These are phyloP conservation scores for Wickerhamiella allomyrinae DNA, from an alignment of 805 yeast species.

Conservation along the genomic window DNA sequence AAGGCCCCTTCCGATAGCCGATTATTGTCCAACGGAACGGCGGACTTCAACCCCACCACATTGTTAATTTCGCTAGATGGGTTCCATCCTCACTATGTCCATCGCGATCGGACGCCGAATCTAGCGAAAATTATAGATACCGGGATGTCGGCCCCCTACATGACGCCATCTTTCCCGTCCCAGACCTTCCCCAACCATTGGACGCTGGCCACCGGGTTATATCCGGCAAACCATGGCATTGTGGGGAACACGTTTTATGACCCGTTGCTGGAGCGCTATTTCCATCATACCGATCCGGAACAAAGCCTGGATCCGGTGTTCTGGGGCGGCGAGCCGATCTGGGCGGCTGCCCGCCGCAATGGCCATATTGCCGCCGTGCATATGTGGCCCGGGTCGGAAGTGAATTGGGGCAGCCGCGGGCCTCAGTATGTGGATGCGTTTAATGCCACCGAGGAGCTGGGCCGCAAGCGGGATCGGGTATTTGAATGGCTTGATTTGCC, in stretches of 20 bases:
- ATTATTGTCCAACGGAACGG: constrained; percentile 42
- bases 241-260: constrained; percentile 73
- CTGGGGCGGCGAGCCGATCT: constrained; percentile 88
- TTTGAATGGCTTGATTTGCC: constrained; percentile 49
- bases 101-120: constrained; percentile 51
- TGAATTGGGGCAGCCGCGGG: constrained; percentile 33
- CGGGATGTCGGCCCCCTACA: constrained; percentile 55
- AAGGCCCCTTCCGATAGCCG: constrained; percentile 8
- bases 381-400: constrained; percentile 96
- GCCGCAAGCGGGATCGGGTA: constrained; percentile 43
- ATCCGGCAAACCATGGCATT: constrained; percentile 76
- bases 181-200: constrained; percentile 88
- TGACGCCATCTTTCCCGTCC: constrained; percentile 79
- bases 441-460: constrained; percentile 47
- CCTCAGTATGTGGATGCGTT: constrained; percentile 48
- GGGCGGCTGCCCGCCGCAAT: constrained; percentile 60
- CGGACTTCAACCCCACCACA: constrained; percentile 63
- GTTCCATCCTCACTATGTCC: constrained; percentile 78
- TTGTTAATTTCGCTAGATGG: constrained; percentile 73
- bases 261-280: constrained; percentile 38
- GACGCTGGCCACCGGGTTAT: constrained; percentile 75
- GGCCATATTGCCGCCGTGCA: constrained; percentile 62
- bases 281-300: constrained; percentile 46
- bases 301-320: constrained; percentile 40
- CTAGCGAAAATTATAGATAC: constrained; percentile 43